phyloP scores from a whole-genome alignment of 768 basidiomycete species.

The Collybia sp. region DNA sequence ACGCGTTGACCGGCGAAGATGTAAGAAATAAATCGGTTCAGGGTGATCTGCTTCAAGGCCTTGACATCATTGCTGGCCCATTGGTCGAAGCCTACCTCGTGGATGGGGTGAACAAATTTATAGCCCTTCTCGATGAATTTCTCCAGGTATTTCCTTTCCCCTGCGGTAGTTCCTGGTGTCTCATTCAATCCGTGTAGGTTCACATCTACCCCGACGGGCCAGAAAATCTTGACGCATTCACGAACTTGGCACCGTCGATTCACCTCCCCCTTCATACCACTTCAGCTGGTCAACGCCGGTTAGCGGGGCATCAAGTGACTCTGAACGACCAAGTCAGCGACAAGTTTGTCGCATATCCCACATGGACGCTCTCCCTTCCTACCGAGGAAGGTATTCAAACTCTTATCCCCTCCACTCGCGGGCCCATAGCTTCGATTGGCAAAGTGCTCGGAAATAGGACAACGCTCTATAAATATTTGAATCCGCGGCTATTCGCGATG shows the following conservation, averaged over 20 bases:
- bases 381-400: slow-evolving; percentile 53
- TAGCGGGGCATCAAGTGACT: slow-evolving; percentile 55
- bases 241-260: slow-evolving; percentile 36
- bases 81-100: slow-evolving; percentile 55
- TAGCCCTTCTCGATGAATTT: slow-evolving; percentile 71
- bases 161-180: background rate
- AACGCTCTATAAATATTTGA: slow-evolving; percentile 93
- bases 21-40: slow-evolving; percentile 23
- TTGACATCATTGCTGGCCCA: slow-evolving; percentile 56
- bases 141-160: slow-evolving; percentile 54
- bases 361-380: slow-evolving; percentile 62
- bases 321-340: slow-evolving; percentile 31
- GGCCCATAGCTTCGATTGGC: slow-evolving; percentile 72
- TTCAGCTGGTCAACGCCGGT: slow-evolving; percentile 32
- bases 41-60: slow-evolving; percentile 46
- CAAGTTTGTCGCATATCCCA: slow-evolving; percentile 47
- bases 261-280: slow-evolving; percentile 54
- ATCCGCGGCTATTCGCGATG: slow-evolving; percentile 70
- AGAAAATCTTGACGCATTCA: slow-evolving; percentile 37
- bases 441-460: slow-evolving; percentile 83
- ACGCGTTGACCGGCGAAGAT: slow-evolving; percentile 78
- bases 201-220: slow-evolving; percentile 65
- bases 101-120: slow-evolving; percentile 38
- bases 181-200: slow-evolving; percentile 34
- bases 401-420: slow-evolving; percentile 41